Evolutionary conservation across 2,329 filamentous ascomycete species (phyloP).

Genomic region (Paraphoma sp.): DNA sequence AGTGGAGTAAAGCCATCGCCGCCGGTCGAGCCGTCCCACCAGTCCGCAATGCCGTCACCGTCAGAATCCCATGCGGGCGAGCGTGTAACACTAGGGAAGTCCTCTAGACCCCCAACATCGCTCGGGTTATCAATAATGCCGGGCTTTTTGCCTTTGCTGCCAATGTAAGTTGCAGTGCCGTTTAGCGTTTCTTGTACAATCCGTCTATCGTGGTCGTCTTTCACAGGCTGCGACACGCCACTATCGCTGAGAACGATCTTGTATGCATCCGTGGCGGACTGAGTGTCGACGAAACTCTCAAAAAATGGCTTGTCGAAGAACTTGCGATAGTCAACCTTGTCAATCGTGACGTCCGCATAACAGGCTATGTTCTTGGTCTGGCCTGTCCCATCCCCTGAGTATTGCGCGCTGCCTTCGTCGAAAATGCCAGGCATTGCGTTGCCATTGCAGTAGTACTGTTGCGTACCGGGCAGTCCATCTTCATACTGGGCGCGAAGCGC

Average conservation of each 20-base stretch:
- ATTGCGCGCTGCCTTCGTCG: conserved; percentile 33
- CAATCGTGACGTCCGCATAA: conserved; percentile 38
- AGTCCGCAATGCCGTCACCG: conserved; percentile 44
- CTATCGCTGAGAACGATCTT: conserved; percentile 45
- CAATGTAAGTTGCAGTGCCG: conserved; percentile 38
- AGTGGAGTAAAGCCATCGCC: conserved; percentile 41
- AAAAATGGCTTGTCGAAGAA: conserved; percentile 41
- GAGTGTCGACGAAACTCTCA: conserved; percentile 36
- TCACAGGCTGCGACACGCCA: conserved; percentile 38
- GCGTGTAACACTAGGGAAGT: conserved; percentile 35
- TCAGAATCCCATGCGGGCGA: conserved; percentile 40
- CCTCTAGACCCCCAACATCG: conserved; percentile 45
- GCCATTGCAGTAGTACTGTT: conserved; percentile 44
- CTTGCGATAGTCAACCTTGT: conserved; percentile 35
- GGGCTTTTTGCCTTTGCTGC: conserved; percentile 35
- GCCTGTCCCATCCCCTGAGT: conserved; percentile 27
- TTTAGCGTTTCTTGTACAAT: conserved; percentile 41
- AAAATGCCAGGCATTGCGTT: conserved; percentile 44
- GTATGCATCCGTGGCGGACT: conserved; percentile 43
- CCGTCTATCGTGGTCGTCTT: conserved; percentile 43
- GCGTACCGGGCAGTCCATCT: conserved; percentile 40
- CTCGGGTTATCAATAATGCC: conserved; percentile 44
- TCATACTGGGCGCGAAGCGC: conserved; percentile 39
- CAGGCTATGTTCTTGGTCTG: conserved; percentile 34
- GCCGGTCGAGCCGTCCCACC: conserved; percentile 45